Evolutionary conservation across 495 filamentous ascomycete genomes (phyloP), one percentile per base, ranked within the genome.

Genomic region (Eremomyces bilateralis): DNA sequence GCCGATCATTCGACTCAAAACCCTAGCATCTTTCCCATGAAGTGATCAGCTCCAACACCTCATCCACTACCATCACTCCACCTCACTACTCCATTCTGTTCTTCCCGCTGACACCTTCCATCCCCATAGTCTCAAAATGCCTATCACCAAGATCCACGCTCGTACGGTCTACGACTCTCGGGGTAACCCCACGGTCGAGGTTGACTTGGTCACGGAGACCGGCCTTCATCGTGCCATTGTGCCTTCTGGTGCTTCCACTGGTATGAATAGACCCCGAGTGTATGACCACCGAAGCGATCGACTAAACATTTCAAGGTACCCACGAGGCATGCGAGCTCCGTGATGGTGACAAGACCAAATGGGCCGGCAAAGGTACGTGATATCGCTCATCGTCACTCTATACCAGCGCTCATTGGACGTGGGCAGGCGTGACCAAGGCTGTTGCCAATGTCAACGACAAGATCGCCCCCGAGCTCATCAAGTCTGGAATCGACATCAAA

Each of bases 131-230:
- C n/a, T n/a, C n/a, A 81, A 48, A 39, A 99, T 95, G 90, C 64
- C 75, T 52, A 95, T 99, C 67, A 71, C 76, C 55, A 94, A 94
- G 71, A 79, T 99, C 59, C 83, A 95, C 72, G 90, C 88, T 53
- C 85, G 90, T 52, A 80, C 73, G 45, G 82, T 99, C 64, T 99
- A 99, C 69, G 90, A 99, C 73, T 95, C 88, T 56, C 90, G 90
- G 54, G 90, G 88, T 54, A 95, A 92, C 68, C 81, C 82, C 45
- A 91, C 82, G 55, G 80, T 85, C 50, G 76, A 81, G 62, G 90
- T 95, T 45, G 90, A 95, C 56, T 71, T 99, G 53, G 76, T 90
- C 60, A 95, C 85, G 43, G 79, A 85, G 62, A 85, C 76, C 47
- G 90, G 90, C 48, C 74, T 99, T 27, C 84, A 95, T 73, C 82